Conservation (phyloP, 257 asterid genomes). For the Asclepias syriaca region DNA sequence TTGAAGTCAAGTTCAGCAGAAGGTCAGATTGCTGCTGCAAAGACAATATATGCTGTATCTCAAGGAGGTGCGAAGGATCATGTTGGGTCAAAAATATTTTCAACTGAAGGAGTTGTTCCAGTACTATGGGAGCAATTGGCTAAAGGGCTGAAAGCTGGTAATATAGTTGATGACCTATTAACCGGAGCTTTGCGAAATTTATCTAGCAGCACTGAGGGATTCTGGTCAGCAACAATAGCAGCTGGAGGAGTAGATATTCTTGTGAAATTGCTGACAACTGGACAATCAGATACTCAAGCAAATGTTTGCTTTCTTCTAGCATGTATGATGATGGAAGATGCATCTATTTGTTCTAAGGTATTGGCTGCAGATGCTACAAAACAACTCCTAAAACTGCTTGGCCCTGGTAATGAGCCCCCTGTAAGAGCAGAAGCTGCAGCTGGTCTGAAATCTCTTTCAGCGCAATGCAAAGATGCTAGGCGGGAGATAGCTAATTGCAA, state of each 20-base stretch:
- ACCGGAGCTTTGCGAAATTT: slow-evolving; percentile 88
- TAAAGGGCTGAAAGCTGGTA: slow-evolving; percentile 88
- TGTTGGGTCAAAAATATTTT: slow-evolving; percentile 92
- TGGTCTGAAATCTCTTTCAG: slow-evolving; percentile 95
- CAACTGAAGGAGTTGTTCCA: slow-evolving; percentile 98
- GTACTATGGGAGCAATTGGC: slow-evolving; percentile 82
- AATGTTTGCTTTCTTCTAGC: slow-evolving; percentile 97
- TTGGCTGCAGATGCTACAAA: slow-evolving; percentile 78
- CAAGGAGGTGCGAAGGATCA: slow-evolving; percentile 96
- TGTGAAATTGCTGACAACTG: slow-evolving; percentile 74
- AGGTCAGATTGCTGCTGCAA: slow-evolving; percentile 92
- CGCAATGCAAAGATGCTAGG: slow-evolving; percentile 87
- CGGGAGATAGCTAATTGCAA: slow-evolving; percentile 72
- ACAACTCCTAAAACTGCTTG: slow-evolving; percentile 81
- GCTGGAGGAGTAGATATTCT: slow-evolving; percentile 93
- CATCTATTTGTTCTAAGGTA: slow-evolving; percentile 72
- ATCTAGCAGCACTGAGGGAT: slow-evolving; percentile 92
- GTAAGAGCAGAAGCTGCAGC: slow-evolving; percentile 98
- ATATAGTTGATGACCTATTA: slow-evolving; percentile 72
- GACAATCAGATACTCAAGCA: slow-evolving; percentile 85
- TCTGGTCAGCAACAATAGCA: slow-evolving; percentile 74
- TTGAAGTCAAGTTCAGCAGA: slow-evolving; percentile 89
- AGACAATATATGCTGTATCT: slow-evolving; percentile 91
- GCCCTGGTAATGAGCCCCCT: slow-evolving; percentile 80
- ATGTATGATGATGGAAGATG: slow-evolving; percentile 95